Base-by-base conservation (phyloP, 495 filamentous ascomycete species). In the Penicillium chermesinum region DNA sequence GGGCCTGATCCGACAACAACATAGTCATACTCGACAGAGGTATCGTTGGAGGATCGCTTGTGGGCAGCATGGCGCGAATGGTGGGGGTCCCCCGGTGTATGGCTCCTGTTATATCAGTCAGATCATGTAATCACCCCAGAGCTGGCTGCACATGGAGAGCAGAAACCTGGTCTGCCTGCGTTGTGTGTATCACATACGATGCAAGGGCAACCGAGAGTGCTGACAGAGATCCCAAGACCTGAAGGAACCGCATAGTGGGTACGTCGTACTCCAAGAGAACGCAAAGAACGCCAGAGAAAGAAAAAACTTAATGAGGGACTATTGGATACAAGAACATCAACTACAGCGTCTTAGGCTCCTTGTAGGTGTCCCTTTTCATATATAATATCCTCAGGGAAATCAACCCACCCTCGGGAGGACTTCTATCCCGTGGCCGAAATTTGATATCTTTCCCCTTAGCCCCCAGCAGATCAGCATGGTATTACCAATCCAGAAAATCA, bases 1-100 rank as follows among this genome's bases (percentile, higher is more conserved):
- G 82, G 72, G 7, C 82, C 83, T 30, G 72, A 77, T 20, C 83
- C 83, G 6, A 85, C 76, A 20, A 86, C 67, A 41, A 86, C 76
- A 63, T 85, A 85, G 46, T 86, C 82, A 57, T 84, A 82, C n/a
- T 60, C 54, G 13, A 46, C 7, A 16, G 27, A 34, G 9, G 42
- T 40, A 7, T 30, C 35, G 13, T 38, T 44, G 13, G 51, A 20
- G n/a, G 42, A 41, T 7, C 53, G 47, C 27, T 40, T 53, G 27
- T 53, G 33, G 21, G 20, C 12, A 17, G 48, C 37, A 42, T 57
- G 53, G 36, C 38, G 27, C 36, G 35, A 53, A 32, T 50, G 42
- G 2, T 27, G n/a, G 13, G 22, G 33, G 2, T 36, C 25, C 30
- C 49, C 39, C 10, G 36, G 36, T 15, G 46, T 54, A 7, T 36